phyloP scores from a whole-genome alignment of 2,329 filamentous ascomycete genomes.

The Keithomyces neogunnii region DNA sequence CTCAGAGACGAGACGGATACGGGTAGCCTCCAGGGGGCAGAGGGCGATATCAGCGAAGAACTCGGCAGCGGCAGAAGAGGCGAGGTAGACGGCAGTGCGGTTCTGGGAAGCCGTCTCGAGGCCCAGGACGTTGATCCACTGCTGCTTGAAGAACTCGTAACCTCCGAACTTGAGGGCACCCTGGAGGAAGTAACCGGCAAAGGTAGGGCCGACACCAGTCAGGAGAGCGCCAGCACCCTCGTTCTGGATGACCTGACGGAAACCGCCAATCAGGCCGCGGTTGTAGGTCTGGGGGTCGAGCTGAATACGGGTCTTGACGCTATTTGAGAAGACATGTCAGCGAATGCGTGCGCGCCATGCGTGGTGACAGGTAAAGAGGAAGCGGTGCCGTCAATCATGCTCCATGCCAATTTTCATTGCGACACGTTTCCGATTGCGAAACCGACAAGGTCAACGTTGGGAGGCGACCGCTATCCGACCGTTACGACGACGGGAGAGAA shows the following conservation, averaged over 20 bases:
- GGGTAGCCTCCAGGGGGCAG: slow-evolving; percentile 86
- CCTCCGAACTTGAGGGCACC: slow-evolving; percentile 90
- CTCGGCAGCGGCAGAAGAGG: slow-evolving; percentile 55
- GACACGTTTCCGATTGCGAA: neutral
- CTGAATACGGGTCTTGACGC: slow-evolving; percentile 94
- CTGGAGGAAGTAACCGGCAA: slow-evolving; percentile 89
- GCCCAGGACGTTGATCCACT: slow-evolving; percentile 72
- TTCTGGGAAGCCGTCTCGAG: slow-evolving; percentile 70
- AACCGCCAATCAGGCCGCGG: slow-evolving; percentile 75
- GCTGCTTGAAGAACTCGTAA: slow-evolving; percentile 95
- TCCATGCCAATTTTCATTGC: neutral
- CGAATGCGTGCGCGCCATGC: too few species aligned
- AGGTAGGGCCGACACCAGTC: slow-evolving; percentile 79
- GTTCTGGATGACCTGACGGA: slow-evolving; percentile 74
- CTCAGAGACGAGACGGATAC: slow-evolving; percentile 86
- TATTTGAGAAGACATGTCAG: slow-evolving; percentile 25
- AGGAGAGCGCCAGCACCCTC: slow-evolving; percentile 82
- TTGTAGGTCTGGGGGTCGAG: slow-evolving; percentile 87
- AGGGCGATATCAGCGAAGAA: slow-evolving; percentile 74
- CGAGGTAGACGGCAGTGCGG: slow-evolving; percentile 75
- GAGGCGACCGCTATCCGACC: too few species aligned
- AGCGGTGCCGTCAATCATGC: neutral
- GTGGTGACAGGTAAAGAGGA: neutral
- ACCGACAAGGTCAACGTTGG: too few species aligned
- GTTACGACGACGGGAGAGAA: too few species aligned